phyloP scores from a whole-genome alignment of 306 rosid species.

The Arachis hypogaea region DNA sequence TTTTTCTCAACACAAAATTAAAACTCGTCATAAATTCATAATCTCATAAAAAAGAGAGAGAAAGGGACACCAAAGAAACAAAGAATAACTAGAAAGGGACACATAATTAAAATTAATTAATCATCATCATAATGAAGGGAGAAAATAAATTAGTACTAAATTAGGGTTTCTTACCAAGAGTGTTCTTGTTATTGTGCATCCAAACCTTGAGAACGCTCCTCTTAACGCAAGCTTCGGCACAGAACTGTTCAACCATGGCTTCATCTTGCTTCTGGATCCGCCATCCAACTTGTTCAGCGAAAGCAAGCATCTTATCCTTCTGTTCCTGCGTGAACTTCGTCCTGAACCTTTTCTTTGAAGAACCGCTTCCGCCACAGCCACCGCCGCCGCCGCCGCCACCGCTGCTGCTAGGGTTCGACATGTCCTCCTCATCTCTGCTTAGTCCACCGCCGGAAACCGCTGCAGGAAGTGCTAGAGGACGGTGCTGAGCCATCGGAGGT shows the following conservation, averaged over 20 bases:
- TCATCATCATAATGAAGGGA: background rate
- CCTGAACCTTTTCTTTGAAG: slow-evolving; percentile 59
- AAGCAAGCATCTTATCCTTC: slow-evolving; percentile 80
- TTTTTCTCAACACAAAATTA: background rate
- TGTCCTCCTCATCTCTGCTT: slow-evolving; percentile 68
- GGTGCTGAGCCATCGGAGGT: slow-evolving; percentile 47
- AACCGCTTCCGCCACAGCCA: slow-evolving; percentile 60
- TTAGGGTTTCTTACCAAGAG: slow-evolving; percentile 93
- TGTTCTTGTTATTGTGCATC: slow-evolving; percentile 98
- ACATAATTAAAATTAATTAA: background rate
- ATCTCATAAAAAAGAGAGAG: background rate
- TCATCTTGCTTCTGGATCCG: slow-evolving; percentile 90
- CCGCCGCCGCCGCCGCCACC: slow-evolving; percentile 74
- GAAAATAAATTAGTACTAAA: background rate
- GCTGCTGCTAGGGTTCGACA: slow-evolving; percentile 82
- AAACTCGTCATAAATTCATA: background rate
- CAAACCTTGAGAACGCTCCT: slow-evolving; percentile 86
- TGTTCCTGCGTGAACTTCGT: slow-evolving; percentile 83
- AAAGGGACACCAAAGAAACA: background rate
- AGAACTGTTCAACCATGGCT: slow-evolving; percentile 73
- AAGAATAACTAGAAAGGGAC: background rate
- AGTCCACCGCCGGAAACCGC: slow-evolving; percentile 53
- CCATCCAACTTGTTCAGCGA: slow-evolving; percentile 84
- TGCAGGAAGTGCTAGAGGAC: slow-evolving; percentile 58
- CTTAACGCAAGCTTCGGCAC: slow-evolving; percentile 59